phyloP scores from a whole-genome alignment of 2,329 filamentous ascomycete species.

The Claviceps arundinis region DNA sequence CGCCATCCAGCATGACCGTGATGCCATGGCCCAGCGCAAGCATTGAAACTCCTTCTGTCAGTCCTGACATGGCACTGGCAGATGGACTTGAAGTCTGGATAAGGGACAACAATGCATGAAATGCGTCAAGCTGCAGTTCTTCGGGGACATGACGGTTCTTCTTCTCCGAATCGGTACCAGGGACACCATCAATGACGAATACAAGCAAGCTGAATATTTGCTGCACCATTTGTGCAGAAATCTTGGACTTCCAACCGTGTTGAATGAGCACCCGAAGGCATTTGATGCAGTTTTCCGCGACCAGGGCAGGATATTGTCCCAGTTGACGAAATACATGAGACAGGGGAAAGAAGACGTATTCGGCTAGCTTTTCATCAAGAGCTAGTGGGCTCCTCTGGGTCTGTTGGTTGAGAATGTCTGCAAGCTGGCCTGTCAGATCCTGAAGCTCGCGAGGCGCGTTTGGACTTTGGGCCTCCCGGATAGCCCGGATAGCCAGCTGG shows the following conservation, averaged over 20 bases:
- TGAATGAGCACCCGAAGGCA: constrained; percentile 62
- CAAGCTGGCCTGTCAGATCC: constrained; percentile 31
- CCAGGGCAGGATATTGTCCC: constrained; percentile 53
- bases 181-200: constrained; percentile 63
- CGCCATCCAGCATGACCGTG: constrained; percentile 62
- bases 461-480: constrained; percentile 31
- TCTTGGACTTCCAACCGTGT: constrained; percentile 63
- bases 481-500: constrained; percentile 38
- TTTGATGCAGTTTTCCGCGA: constrained; percentile 64
- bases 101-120: constrained; percentile 54
- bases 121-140: constrained; percentile 61
- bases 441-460: constrained; percentile 30
- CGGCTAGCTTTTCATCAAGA: constrained; percentile 71
- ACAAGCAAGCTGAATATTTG: constrained; percentile 78
- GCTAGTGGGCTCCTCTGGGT: constrained; percentile 28
- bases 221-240: constrained; percentile 60
- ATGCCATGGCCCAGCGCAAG: constrained; percentile 74
- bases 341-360: constrained; percentile 91
- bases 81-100: constrained; percentile 45
- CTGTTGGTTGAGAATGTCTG: constrained; percentile 32
- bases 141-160: constrained; percentile 40
- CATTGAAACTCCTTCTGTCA: constrained; percentile 46
- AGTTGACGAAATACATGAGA: constrained; percentile 73
- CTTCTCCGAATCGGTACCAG: constrained; percentile 33
- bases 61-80: constrained; percentile 31